A percentile compares a stretch with the other conserved stretches of the same genome.
Conservation (phyloP, 306 rosid species). For the Trifolium fragiferum region DNA sequence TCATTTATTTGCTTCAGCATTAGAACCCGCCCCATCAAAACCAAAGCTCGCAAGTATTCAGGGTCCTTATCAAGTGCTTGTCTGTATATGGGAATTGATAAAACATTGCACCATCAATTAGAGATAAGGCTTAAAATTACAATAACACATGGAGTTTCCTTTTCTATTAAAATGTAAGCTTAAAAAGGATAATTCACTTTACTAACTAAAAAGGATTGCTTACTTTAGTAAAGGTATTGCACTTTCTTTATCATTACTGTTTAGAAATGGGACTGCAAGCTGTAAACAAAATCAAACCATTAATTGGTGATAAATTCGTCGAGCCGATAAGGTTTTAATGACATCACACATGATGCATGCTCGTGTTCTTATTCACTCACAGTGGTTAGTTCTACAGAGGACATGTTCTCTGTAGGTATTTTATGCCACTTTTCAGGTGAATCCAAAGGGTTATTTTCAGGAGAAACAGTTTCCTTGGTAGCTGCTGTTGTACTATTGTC, state of each 20-base stretch:
- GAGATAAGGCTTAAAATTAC: conserved; percentile 24
- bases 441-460: conserved; percentile 47
- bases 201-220: conserved; percentile 38
- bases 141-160: not conserved
- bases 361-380: conserved; percentile 61
- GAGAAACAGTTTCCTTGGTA: conserved; percentile 44
- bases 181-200: not conserved
- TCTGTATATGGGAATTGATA: conserved; percentile 50
- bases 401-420: conserved; percentile 59
- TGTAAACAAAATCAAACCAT: conserved; percentile 50
- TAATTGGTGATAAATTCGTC: conserved; percentile 28
- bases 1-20: conserved; percentile 63
- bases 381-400: conserved; percentile 64
- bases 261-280: conserved; percentile 73
- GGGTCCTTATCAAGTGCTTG: conserved; percentile 89
- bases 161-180: conserved; percentile 2
- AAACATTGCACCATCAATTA: conserved; percentile 39
- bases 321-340: conserved; percentile 13
- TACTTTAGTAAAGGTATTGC: conserved; percentile 80
- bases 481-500: conserved; percentile 45
- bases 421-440: conserved; percentile 58
- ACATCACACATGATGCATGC: conserved; percentile 26
- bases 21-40: conserved; percentile 78
- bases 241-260: conserved; percentile 59
- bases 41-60: conserved; percentile 67